Percentiles rank a stretch among this genome's conserved stretches.
These are phyloP conservation scores for Coprinopsis sp. DNA, from an alignment of 768 basidiomycete species.

Conservation along the genomic window DNA sequence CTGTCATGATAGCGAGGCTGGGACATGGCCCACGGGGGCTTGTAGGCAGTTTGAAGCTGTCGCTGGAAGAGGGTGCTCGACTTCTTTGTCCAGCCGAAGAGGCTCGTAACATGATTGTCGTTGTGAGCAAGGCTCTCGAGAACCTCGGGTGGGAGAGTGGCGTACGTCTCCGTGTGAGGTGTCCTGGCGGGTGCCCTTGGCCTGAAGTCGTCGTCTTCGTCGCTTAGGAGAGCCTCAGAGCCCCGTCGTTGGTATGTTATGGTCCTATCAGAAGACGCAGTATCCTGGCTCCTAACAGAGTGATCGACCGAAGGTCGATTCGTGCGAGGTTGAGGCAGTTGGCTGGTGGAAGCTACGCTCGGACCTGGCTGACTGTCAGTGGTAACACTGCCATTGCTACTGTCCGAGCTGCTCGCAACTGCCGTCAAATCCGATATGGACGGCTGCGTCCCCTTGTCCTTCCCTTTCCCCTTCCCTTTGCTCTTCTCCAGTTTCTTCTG, in stretches of 20 bases:
- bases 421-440: neutral
- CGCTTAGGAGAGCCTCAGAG: constrained; percentile 27
- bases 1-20: constrained; percentile 65
- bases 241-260: constrained; percentile 19
- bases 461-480: constrained; percentile 17
- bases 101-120: constrained; percentile 19
- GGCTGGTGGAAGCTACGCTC: neutral
- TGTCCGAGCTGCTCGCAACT: constrained; percentile 20
- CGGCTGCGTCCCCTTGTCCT: constrained; percentile 7
- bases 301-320: constrained; percentile 14
- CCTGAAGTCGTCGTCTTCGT: constrained; percentile 30
- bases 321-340: neutral
- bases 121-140: constrained; percentile 42
- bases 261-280: constrained; percentile 20
- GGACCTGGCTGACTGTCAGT: constrained; percentile 12
- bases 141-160: constrained; percentile 49
- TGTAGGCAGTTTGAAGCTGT: constrained; percentile 22
- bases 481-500: constrained; percentile 25
- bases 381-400: constrained; percentile 22
- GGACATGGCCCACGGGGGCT: constrained; percentile 61
- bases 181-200: constrained; percentile 40
- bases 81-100: constrained; percentile 24
- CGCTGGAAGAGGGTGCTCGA: constrained; percentile 17
- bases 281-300: constrained; percentile 16
- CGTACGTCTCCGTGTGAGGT: constrained; percentile 60